Percentiles rank a stretch among this genome's conserved stretches.
Conservation (phyloP, 164 flowering plant species). For the Saururus chinensis region DNA sequence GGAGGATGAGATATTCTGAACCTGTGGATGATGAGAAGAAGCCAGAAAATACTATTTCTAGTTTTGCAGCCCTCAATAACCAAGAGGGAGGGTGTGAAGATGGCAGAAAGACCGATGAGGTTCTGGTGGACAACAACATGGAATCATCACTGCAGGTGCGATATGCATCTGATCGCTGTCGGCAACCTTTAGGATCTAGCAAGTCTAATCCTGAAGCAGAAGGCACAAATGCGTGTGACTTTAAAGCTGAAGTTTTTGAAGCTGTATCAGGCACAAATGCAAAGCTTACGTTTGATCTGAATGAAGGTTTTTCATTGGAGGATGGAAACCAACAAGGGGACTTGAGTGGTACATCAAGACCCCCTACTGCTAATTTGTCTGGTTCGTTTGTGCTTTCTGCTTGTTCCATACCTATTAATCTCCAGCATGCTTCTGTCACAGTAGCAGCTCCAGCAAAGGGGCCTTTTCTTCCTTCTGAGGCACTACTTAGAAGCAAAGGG, state of each 20-base stretch:
- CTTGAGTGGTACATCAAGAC: slow-evolving; percentile 12
- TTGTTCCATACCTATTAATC: slow-evolving; percentile 26
- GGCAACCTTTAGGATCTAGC: slow-evolving; percentile 2
- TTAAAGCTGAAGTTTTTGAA: slow-evolving; percentile 25
- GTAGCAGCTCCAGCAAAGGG: slow-evolving; percentile 92
- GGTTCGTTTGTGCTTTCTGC: slow-evolving; percentile 33
- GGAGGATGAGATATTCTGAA: slow-evolving; percentile 9
- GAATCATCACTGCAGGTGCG: too few species aligned
- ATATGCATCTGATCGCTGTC: too few species aligned
- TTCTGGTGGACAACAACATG: too few species aligned
- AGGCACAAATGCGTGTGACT: slow-evolving; percentile 25
- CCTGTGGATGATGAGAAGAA: slow-evolving; percentile 9
- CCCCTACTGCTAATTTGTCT: slow-evolving; percentile 11
- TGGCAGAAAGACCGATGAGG: slow-evolving; percentile 1
- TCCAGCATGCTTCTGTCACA: slow-evolving; percentile 54
- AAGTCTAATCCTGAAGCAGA: slow-evolving; percentile 17
- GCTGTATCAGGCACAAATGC: slow-evolving; percentile 25
- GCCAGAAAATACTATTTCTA: slow-evolving; percentile 11
- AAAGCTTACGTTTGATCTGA: slow-evolving; percentile 77
- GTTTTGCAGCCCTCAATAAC: slow-evolving; percentile 7
- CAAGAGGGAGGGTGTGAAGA: slow-evolving; percentile 6
- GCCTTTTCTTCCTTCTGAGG: slow-evolving; percentile 69
- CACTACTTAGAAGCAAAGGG: slow-evolving; percentile 35
- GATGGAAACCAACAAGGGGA: slow-evolving; percentile 48
- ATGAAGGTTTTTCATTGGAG: slow-evolving; percentile 71